These are phyloP conservation scores for Plasmodium adleri DNA, from an alignment of 169 alveolate species.

Conservation along the genomic window DNA sequence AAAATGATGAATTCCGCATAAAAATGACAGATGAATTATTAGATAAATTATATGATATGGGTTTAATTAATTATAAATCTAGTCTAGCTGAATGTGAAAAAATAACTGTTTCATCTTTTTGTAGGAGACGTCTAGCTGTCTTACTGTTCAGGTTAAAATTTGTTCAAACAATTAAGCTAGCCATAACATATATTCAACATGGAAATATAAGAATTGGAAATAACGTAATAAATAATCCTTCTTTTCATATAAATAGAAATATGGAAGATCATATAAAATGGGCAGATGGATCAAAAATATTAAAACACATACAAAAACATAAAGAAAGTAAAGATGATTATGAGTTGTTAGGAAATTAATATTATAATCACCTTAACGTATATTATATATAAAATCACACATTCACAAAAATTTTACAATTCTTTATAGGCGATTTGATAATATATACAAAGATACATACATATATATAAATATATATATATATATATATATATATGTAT, in stretches of 20 bases:
- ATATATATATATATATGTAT: too few species aligned
- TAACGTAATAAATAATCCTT: conserved; percentile 96
- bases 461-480: too few species aligned
- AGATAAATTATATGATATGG: conserved; percentile 96
- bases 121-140: conserved; percentile 97
- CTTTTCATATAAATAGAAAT: conserved; percentile 95
- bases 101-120: conserved; percentile 96
- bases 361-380: too few species aligned
- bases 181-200: conserved; percentile 96
- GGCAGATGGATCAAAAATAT: conserved; percentile 95
- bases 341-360: conserved; percentile 83
- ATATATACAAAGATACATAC: too few species aligned
- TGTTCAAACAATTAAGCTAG: conserved; percentile 95
- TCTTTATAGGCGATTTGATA: too few species aligned
- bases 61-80: conserved; percentile 92
- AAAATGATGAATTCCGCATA: conserved; percentile 94
- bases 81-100: conserved; percentile 93
- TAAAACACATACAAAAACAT: conserved; percentile 81
- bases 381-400: too few species aligned
- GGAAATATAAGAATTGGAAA: conserved; percentile 98
- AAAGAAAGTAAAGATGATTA: conserved; percentile 82
- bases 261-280: conserved; percentile 98
- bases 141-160: conserved; percentile 94
- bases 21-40: conserved; percentile 94
- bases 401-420: background rate